Evolutionary conservation across 306 rosid genomes (phyloP).

Genomic region (Astragalus membranaceus): DNA sequence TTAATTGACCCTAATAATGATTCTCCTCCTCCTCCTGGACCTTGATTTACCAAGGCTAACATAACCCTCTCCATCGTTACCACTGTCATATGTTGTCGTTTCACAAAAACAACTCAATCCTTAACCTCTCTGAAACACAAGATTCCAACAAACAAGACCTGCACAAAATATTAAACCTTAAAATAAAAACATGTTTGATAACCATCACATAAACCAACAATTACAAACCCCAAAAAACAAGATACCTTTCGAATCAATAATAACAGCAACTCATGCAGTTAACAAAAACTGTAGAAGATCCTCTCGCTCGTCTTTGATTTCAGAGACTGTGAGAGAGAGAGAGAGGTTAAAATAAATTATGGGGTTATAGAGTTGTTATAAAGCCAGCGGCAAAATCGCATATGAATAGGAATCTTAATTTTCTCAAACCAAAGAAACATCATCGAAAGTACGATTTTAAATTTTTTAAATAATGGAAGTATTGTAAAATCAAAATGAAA

Average conservation of each 20-base stretch:
- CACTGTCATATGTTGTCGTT: background rate
- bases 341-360: background rate
- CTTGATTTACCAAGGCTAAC: constrained; percentile 17
- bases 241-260: background rate
- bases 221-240: background rate
- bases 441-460: background rate
- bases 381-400: background rate
- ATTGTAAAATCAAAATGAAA: background rate
- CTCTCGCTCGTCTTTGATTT: background rate
- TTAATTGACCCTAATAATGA: constrained; percentile 64
- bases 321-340: background rate
- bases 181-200: background rate
- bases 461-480: too few relatives aligned
- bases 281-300: background rate
- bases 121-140: background rate
- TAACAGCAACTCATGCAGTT: background rate
- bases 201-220: background rate
- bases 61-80: constrained; percentile 39
- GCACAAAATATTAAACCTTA: background rate
- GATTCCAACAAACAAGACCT: background rate
- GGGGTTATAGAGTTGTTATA: background rate
- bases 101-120: background rate
- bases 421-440: background rate
- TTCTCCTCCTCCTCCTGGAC: constrained; percentile 53
- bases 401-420: background rate